These are phyloP conservation scores for Nicotiana attenuata DNA, from an alignment of 257 asterid species.

Conservation along the genomic window DNA sequence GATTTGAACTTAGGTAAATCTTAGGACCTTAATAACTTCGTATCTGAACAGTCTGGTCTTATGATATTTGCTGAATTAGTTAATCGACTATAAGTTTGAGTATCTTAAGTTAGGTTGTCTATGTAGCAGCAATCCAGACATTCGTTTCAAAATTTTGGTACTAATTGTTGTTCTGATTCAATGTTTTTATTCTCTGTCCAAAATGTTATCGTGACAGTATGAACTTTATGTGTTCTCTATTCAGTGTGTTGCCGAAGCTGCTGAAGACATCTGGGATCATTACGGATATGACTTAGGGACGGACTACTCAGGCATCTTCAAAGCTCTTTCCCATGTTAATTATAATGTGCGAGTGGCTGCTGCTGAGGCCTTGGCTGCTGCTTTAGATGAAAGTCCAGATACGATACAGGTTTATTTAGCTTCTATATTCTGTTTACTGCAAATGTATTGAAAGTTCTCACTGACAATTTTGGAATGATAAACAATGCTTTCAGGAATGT, in stretches of 20 bases:
- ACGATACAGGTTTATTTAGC: conserved; percentile 60
- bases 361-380: conserved; percentile 96
- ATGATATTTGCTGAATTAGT: conserved; percentile 2
- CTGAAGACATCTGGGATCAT: conserved; percentile 91
- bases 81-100: neutral
- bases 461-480: conserved; percentile 10
- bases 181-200: conserved; percentile 1
- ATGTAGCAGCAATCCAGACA: neutral
- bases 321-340: conserved; percentile 81
- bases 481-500: conserved; percentile 59
- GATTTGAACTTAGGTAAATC: neutral
- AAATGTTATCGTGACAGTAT: conserved; percentile 1
- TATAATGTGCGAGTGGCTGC: conserved; percentile 91
- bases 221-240: neutral
- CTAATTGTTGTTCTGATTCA: neutral
- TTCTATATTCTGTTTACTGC: conserved; percentile 11
- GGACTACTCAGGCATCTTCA: conserved; percentile 78
- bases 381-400: conserved; percentile 95
- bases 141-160: neutral
- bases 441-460: neutral
- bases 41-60: conserved; percentile 6
- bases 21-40: neutral
- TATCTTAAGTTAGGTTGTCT: neutral
- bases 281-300: conserved; percentile 84
- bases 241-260: conserved; percentile 87